Evolutionary conservation across 2,329 filamentous ascomycete genomes (phyloP), one percentile per base, ranked within the genome.

Genomic region (Juglanconis juglandina): DNA sequence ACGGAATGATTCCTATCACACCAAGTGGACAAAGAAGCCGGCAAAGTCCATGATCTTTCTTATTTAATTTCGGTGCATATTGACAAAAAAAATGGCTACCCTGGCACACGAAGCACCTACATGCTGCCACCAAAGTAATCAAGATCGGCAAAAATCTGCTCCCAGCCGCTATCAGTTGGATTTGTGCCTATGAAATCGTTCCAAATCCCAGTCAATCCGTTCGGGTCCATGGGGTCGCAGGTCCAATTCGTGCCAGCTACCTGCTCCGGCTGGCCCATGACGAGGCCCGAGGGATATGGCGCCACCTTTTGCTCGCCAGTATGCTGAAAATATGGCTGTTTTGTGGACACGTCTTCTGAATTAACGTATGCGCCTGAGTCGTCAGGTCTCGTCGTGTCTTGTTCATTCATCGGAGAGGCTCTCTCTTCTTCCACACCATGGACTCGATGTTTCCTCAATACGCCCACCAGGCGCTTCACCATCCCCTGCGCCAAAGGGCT

Each of bases 101-200:
- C 24, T 24, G 24, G 24, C 24, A 24, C 30, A 51, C 8, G 49
- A 13, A 32, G n/a, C 30, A 6, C 30, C 47, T 39, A 56, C 8
- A 56, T 56, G 42, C 53, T 37, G 17, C 33, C 35, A 41, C 24
- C 47, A 2, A 55, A 46, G 13, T 47, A 55, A 51, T 56, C 63
- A 7, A 66, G 34, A 51, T 66, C 64, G 24, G 63, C 65, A 63
- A 66, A 64, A 51, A 69, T 50, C 32, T 64, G 61, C n/a, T 61
- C 58, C 65, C 65, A 66, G 6, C 60, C 61, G 11, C 53, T 57
- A 11, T 61, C 58, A 1, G 58, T 55, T 6, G 53, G 34, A 4
- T 50, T 55, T 17, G 33, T 55, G n/a, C 55, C 56, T 4, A 61
- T 37, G 8, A 64, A 52, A 33, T 61, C 61, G 35, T 58, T 44